A percentile compares a stretch with the other conserved stretches of the same genome.
phyloP scores from a whole-genome alignment of 1,139 yeast species.

The Groenewaldozyma sp. region DNA sequence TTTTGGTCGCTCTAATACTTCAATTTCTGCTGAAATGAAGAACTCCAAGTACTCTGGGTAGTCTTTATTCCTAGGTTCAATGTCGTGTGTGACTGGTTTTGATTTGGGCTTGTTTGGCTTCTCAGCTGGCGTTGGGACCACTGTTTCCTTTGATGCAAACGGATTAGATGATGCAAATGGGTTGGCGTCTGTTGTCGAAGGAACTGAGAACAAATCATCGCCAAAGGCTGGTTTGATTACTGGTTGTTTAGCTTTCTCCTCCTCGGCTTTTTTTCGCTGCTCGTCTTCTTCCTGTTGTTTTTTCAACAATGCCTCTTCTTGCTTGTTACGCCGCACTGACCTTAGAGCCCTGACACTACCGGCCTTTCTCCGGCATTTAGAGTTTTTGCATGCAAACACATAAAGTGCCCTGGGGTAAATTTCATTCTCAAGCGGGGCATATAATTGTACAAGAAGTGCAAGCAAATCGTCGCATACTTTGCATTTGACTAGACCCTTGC shows the following conservation, averaged over 20 bases:
- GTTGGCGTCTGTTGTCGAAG: conserved; percentile 18
- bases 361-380: conserved; percentile 53
- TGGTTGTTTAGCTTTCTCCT: conserved; percentile 15
- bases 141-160: conserved; percentile 2
- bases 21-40: not conserved
- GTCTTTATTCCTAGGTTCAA: not conserved
- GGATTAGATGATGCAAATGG: conserved; percentile 16
- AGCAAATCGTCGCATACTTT: conserved; percentile 51
- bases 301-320: conserved; percentile 34
- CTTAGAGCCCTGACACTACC: conserved; percentile 69
- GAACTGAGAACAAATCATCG: conserved; percentile 16
- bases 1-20: not conserved
- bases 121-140: conserved; percentile 3
- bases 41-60: not conserved
- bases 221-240: conserved; percentile 7
- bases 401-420: conserved; percentile 74
- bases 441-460: conserved; percentile 69
- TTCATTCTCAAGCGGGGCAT: conserved; percentile 59
- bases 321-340: conserved; percentile 57
- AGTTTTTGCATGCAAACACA: conserved; percentile 61
- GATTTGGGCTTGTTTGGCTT: not conserved
- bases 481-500: conserved; percentile 46
- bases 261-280: conserved; percentile 28
- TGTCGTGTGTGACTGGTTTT: not conserved
- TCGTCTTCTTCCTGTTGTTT: conserved; percentile 33